These are phyloP conservation scores for Tuber umbilicatum DNA, from an alignment of 495 filamentous ascomycete species.

Conservation along the genomic window DNA sequence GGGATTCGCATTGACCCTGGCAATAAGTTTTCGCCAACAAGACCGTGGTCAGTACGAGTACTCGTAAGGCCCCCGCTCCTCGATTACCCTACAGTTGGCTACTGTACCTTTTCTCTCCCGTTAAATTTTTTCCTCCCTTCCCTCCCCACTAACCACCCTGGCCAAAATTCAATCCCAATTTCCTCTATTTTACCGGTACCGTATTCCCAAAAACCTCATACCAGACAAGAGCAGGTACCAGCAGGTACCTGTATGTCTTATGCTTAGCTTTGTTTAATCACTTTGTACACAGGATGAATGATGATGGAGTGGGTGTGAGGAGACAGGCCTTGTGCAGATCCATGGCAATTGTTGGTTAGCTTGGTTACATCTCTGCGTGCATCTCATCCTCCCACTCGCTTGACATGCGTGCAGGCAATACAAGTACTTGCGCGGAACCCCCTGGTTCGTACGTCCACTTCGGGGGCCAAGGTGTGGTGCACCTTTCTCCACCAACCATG, in stretches of 20 bases:
- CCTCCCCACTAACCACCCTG: neutral
- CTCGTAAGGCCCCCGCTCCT: constrained; percentile 30
- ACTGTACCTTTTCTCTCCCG: constrained; percentile 8
- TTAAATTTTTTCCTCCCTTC: neutral
- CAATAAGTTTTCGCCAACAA: constrained; percentile 32
- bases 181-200: neutral
- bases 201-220: constrained; percentile 1
- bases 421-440: constrained; percentile 10
- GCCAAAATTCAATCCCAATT: neutral
- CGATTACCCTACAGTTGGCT: constrained; percentile 20
- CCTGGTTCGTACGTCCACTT: constrained; percentile 33
- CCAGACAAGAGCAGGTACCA: constrained; percentile 25
- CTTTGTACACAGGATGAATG: neutral
- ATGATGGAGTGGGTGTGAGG: constrained; percentile 24
- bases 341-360: constrained; percentile 33
- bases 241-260: constrained; percentile 20
- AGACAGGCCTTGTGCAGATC: constrained; percentile 35
- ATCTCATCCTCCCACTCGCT: constrained; percentile 38
- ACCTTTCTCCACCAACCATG: constrained; percentile 26
- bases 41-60: constrained; percentile 33
- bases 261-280: neutral
- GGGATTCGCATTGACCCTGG: constrained; percentile 38
- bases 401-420: constrained; percentile 28
- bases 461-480: constrained; percentile 22
- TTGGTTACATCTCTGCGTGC: constrained; percentile 30